Evolutionary conservation across 306 rosid species (phyloP).

Genomic region (Vicia faba): DNA sequence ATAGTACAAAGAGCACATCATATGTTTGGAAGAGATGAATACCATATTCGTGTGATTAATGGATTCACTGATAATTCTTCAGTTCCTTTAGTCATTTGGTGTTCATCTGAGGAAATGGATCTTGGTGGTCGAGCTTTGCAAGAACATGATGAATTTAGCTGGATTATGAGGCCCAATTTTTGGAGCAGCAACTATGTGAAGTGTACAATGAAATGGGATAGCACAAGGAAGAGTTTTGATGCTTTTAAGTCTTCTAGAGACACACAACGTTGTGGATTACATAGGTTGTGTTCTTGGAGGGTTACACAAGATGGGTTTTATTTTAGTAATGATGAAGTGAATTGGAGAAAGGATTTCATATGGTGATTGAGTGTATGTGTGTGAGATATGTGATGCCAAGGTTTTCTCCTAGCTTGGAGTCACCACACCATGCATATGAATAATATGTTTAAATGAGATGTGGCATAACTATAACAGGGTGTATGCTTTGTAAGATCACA

Average conservation of each 20-base stretch:
- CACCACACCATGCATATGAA: neutral
- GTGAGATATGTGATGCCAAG: neutral
- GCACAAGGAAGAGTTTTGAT: slow-evolving; percentile 60
- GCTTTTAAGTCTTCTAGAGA: slow-evolving; percentile 80
- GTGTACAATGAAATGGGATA: slow-evolving; percentile 86
- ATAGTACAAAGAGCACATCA: slow-evolving; percentile 35
- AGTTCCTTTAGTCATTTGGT: slow-evolving; percentile 81
- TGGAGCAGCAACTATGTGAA: slow-evolving; percentile 58
- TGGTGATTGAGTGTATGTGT: slow-evolving; percentile 46
- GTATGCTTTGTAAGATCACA: neutral
- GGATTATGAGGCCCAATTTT: slow-evolving; percentile 53
- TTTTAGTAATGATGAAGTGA: slow-evolving; percentile 75
- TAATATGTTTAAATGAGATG: neutral
- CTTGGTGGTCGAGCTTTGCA: slow-evolving; percentile 86
- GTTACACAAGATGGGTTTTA: slow-evolving; percentile 76
- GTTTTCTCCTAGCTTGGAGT: neutral
- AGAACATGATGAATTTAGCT: slow-evolving; percentile 79
- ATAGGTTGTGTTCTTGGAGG: slow-evolving; percentile 65
- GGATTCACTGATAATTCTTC: slow-evolving; percentile 81
- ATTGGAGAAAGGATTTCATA: slow-evolving; percentile 72
- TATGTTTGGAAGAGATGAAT: slow-evolving; percentile 42
- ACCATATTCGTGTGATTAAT: slow-evolving; percentile 61
- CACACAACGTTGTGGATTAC: slow-evolving; percentile 50
- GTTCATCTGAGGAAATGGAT: slow-evolving; percentile 59
- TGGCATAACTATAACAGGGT: neutral